Evolutionary conservation across 148 eudicot genomes (phyloP).

Genomic region (Rhododendron mucronatum): DNA sequence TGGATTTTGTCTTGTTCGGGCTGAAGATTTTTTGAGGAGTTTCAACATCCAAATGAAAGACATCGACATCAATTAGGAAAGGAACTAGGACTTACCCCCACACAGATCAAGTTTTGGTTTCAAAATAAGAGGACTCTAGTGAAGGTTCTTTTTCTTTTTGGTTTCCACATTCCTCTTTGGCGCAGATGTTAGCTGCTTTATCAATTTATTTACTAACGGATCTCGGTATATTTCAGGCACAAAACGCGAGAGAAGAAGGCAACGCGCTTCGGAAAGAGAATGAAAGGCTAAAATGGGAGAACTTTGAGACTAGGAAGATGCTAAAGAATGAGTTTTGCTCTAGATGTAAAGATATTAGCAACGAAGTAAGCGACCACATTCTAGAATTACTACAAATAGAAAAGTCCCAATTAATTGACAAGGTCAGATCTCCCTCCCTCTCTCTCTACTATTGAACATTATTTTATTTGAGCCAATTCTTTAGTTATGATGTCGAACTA

Average conservation of each 20-base stretch:
- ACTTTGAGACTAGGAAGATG: not conserved
- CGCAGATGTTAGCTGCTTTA: not conserved
- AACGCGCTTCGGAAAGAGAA: not conserved
- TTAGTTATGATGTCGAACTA: not conserved
- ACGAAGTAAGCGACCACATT: constrained; percentile 10
- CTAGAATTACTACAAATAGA: constrained; percentile 20
- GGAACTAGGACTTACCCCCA: constrained; percentile 13
- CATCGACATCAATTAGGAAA: constrained; percentile 11
- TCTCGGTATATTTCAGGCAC: not conserved
- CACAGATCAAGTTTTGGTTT: constrained; percentile 18
- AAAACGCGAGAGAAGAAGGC: not conserved
- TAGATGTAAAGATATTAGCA: constrained; percentile 3
- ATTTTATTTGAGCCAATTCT: not conserved
- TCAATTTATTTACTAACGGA: not conserved
- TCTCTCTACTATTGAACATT: not conserved
- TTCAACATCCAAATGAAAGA: constrained; percentile 8
- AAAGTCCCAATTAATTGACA: constrained; percentile 20
- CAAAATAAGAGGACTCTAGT: constrained; percentile 16
- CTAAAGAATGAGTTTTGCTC: not conserved
- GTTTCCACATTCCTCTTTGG: not conserved
- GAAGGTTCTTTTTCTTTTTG: constrained; percentile 7
- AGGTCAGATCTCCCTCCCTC: constrained; percentile 13
- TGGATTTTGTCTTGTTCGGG: not conserved
- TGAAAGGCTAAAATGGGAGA: not conserved
- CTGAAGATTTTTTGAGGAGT: constrained; percentile 8